Evolutionary conservation across 306 rosid genomes (phyloP).

Genomic region (Medicago arabica): DNA sequence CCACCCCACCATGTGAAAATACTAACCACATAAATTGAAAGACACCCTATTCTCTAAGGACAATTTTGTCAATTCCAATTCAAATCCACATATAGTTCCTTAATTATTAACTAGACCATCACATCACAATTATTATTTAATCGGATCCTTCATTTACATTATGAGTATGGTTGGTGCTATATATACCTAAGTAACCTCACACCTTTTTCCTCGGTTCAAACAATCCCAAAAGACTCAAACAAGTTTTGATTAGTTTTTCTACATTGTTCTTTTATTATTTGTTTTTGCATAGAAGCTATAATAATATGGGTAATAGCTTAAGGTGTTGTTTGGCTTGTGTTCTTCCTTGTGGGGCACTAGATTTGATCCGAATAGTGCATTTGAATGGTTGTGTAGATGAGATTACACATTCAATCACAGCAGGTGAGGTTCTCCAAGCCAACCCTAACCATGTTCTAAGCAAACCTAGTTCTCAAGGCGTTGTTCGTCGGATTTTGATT

Average conservation of each 20-base stretch:
- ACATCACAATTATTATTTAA: constrained; percentile 33
- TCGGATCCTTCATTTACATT: constrained; percentile 27
- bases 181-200: constrained; percentile 44
- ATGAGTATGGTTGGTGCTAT: constrained; percentile 52
- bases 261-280: not conserved
- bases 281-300: constrained; percentile 30
- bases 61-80: constrained; percentile 54
- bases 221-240: constrained; percentile 9
- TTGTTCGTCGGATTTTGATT: constrained; percentile 73
- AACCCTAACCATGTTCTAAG: constrained; percentile 86
- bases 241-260: not conserved
- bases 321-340: constrained; percentile 96
- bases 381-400: constrained; percentile 84
- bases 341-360: constrained; percentile 94
- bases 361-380: constrained; percentile 88
- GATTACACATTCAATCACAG: constrained; percentile 68
- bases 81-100: constrained; percentile 6
- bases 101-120: constrained; percentile 18
- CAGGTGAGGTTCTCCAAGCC: constrained; percentile 76
- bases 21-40: constrained; percentile 36
- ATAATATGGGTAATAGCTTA: constrained; percentile 80
- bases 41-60: constrained; percentile 42
- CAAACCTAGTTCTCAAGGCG: constrained; percentile 77
- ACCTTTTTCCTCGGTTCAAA: constrained; percentile 41
- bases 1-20: constrained; percentile 43